These are phyloP conservation scores for Cenococcum geophilum DNA, from an alignment of 495 filamentous ascomycete genomes.

Conservation along the genomic window DNA sequence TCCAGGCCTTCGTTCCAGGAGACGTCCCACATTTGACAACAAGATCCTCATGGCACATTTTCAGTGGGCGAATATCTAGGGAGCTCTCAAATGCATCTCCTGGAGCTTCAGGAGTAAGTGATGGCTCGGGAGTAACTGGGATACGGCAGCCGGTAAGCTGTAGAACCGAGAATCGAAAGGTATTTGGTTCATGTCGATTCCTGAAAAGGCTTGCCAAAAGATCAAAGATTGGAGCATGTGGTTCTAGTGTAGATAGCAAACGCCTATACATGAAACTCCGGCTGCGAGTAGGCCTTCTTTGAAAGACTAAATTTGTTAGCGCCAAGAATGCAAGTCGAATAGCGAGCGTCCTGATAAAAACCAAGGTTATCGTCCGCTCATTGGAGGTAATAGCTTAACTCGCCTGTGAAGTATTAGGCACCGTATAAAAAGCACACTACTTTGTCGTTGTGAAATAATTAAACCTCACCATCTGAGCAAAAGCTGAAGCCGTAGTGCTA, in stretches of 20 bases:
- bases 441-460: too few relatives aligned
- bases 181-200: background rate
- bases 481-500: too few relatives aligned
- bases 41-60: background rate
- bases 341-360: background rate
- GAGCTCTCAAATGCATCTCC: background rate
- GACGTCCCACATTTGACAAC: background rate
- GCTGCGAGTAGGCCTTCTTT: background rate
- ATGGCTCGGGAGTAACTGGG: background rate
- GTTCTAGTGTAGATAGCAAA: background rate
- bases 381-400: background rate
- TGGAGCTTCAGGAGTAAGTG: background rate
- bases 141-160: background rate
- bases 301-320: background rate
- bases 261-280: background rate
- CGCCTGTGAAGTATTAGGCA: background rate
- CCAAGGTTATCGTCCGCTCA: background rate
- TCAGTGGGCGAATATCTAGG: background rate
- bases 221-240: background rate
- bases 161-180: background rate
- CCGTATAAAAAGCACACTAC: too few relatives aligned
- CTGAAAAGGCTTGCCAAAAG: background rate
- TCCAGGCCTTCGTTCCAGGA: background rate
- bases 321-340: background rate
- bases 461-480: too few relatives aligned